A percentile compares a stretch with the other conserved stretches of the same genome.
Evolutionary conservation across 2,329 filamentous ascomycete genomes (phyloP).

Genomic region (Acarospora socialis): DNA sequence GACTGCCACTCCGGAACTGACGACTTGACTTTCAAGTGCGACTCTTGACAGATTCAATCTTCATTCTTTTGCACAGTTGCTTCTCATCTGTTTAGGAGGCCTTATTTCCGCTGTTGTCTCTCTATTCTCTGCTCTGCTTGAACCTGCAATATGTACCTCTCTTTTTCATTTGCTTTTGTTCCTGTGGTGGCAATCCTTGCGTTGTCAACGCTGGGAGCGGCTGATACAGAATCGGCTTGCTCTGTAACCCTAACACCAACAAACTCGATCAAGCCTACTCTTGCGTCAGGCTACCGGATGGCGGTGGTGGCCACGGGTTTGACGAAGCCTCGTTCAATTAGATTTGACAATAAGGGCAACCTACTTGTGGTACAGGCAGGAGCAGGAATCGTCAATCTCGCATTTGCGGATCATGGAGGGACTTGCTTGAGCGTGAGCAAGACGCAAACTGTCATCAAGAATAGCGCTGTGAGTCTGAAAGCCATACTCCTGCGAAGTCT

Average conservation of each 20-base stretch:
- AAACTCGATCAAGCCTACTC: constrained; percentile 10
- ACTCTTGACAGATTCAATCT: too few species aligned
- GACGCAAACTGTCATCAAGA: constrained; percentile 10
- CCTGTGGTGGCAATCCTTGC: too few species aligned
- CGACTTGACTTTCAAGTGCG: too few species aligned
- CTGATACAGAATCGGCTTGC: too few species aligned
- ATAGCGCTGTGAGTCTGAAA: constrained; percentile 3
- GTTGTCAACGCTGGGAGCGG: too few species aligned
- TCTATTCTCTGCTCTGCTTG: too few species aligned
- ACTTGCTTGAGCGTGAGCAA: constrained; percentile 16
- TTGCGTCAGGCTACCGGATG: constrained; percentile 10
- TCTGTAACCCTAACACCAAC: constrained; percentile 9
- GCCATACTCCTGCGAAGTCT: neutral
- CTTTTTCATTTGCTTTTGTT: too few species aligned
- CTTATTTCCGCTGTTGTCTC: too few species aligned
- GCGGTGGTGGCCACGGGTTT: constrained; percentile 31
- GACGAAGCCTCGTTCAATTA: constrained; percentile 30
- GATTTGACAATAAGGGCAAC: constrained; percentile 33
- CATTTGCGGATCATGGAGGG: constrained; percentile 23
- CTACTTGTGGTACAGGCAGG: constrained; percentile 35
- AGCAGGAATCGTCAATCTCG: constrained; percentile 25
- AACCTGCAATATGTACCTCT: too few species aligned
- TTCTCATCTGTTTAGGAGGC: too few species aligned
- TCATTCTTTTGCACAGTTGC: too few species aligned
- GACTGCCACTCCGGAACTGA: too few species aligned